phyloP scores from a whole-genome alignment of 2,329 filamentous ascomycete species.

The Bipolaris sorokiniana region DNA sequence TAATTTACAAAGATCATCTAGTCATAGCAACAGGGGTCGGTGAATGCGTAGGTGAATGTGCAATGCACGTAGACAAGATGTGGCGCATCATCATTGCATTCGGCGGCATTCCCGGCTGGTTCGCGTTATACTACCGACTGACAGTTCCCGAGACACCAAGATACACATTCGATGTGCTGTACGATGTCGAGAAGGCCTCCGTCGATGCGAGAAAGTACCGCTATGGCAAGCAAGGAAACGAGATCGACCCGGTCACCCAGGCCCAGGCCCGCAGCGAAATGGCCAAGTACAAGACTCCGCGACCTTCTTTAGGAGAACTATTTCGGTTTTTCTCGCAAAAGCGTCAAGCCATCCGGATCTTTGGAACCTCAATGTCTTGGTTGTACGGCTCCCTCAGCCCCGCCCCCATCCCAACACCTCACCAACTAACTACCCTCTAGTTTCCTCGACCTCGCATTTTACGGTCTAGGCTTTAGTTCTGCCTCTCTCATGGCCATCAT shows the following conservation, averaged over 20 bases:
- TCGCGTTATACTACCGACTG: slow-evolving; percentile 83
- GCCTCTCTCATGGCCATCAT: slow-evolving; percentile 73
- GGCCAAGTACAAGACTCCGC: slow-evolving; percentile 42
- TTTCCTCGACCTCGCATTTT: slow-evolving; percentile 66
- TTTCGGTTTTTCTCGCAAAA: slow-evolving; percentile 69
- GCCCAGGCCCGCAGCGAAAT: slow-evolving; percentile 58
- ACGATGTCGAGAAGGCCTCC: slow-evolving; percentile 67
- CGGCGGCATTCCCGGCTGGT: slow-evolving; percentile 78
- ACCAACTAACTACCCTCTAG: slow-evolving; percentile 9
- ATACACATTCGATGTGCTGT: slow-evolving; percentile 83
- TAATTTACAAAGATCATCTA: slow-evolving; percentile 72
- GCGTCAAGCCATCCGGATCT: slow-evolving; percentile 72
- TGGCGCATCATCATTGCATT: slow-evolving; percentile 83
- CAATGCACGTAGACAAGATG: slow-evolving; percentile 81
- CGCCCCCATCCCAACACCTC: not conserved
- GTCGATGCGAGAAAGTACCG: slow-evolving; percentile 78
- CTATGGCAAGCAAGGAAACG: slow-evolving; percentile 62
- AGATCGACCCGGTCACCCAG: slow-evolving; percentile 69
- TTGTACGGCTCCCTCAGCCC: slow-evolving; percentile 53
- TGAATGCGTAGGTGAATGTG: slow-evolving; percentile 68
- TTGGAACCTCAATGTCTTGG: slow-evolving; percentile 83
- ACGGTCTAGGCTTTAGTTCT: slow-evolving; percentile 73
- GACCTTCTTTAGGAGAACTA: slow-evolving; percentile 63
- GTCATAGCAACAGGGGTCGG: slow-evolving; percentile 57
- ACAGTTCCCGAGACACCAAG: slow-evolving; percentile 88